These are phyloP conservation scores for Xylaria multiplex DNA, from an alignment of 2,329 filamentous ascomycete species.

Conservation along the genomic window DNA sequence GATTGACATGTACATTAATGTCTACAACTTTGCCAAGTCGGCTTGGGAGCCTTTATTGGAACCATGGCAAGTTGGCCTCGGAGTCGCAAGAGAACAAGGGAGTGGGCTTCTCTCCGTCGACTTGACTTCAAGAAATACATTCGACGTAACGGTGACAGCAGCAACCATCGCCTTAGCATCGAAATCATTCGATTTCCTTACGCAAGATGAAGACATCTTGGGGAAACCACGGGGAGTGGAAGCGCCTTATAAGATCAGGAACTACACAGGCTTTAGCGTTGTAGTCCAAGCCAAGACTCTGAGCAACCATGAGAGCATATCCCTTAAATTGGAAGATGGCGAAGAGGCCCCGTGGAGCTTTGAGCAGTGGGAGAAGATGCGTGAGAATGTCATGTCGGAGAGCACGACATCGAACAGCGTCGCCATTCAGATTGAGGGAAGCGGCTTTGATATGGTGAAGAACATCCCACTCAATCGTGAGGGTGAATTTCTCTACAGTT, in stretches of 20 bases:
- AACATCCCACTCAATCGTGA: constrained; percentile 93
- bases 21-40: constrained; percentile 99
- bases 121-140: constrained; percentile 85
- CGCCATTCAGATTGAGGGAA: constrained; percentile 86
- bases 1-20: constrained; percentile 94
- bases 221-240: constrained; percentile 92
- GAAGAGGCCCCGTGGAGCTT: constrained; percentile 96
- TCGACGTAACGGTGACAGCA: constrained; percentile 92
- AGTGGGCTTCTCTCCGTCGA: constrained; percentile 85
- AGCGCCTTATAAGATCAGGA: constrained; percentile 91
- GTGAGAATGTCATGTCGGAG: constrained; percentile 89
- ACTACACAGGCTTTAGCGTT: constrained; percentile 94
- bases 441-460: constrained; percentile 89
- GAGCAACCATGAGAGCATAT: constrained; percentile 70
- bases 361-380: constrained; percentile 95
- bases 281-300: constrained; percentile 81
- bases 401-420: constrained; percentile 79
- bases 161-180: constrained; percentile 92
- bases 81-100: constrained; percentile 80
- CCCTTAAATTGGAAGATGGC: constrained; percentile 83
- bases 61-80: constrained; percentile 94
- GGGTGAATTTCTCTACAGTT: constrained; percentile 88
- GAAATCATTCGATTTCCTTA: constrained; percentile 91
- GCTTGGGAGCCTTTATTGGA: constrained; percentile 97
- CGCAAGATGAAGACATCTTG: constrained; percentile 87